Evolutionary conservation across 1,139 yeast genomes (phyloP), one percentile per base, ranked within the genome.

Genomic region (Taphrina sp.): DNA sequence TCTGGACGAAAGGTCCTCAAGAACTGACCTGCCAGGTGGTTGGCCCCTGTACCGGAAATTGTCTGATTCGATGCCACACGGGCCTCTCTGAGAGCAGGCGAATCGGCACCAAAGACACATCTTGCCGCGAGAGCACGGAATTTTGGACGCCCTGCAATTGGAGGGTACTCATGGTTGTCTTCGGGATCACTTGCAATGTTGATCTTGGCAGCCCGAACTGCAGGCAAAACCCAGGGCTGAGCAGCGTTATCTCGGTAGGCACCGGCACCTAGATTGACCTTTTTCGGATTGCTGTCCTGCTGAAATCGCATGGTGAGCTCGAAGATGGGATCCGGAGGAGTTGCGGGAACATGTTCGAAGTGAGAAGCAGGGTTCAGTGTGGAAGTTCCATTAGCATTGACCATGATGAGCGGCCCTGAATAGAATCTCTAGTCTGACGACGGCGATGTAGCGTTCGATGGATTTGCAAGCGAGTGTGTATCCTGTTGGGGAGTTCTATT

Each of bases 21-120:
- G 66, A 92, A 87, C 61, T 76, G 76, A 16, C 90, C 95, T 22
- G 90, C 95, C 66, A 89, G 73, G 68, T 90, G 97, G 65, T 90
- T 77, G 3, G 97, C 95, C 57, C 98, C 98, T 12, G 98, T 92
- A 63, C 98, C 98, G 29, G 95, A 85, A 59, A 92, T 76, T 34
- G 95, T 81, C 72, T 92, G 98, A 58, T 85, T 82, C 33, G 94
- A 83, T 14, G 58, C 39, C 26, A 61, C 62, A 29, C 60, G 61
- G 29, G 46, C 61, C 28, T 60, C 59, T 16, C 37, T 24, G 33
- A 64, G 36, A 24, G 58, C 59, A 1, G 45, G 42, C 1, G 61
- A 57, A 17, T 59, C 60, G 2, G 72, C 73, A 44, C 96, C 97
- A 58, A 90, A 74, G 52, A 90, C 79, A 56, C 89, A 81, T 64